Base-by-base conservation (phyloP, 352 stramenopile genomes). In the Globisporangium spinosum region DNA sequence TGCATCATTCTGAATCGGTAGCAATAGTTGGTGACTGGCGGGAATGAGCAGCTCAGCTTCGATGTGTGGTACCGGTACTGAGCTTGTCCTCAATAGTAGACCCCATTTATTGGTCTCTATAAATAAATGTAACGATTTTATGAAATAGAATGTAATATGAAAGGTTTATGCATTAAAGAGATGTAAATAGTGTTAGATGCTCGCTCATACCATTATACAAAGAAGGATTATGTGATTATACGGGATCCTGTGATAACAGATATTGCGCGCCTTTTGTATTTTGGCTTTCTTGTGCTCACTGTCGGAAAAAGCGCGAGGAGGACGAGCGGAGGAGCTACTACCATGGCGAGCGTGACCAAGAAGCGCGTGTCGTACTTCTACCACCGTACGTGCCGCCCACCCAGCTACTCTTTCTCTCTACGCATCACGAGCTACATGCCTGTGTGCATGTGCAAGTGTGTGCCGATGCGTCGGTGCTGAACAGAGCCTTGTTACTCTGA, bases 281-380 rank as follows among this genome's bases (percentile, higher is more conserved):
- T 51, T 51, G 43, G 43, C 43, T 51, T 51, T 51, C 43, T 51
- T 7, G 43, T 51, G 43, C 22, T 51, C 43, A 51, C 43, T 51
- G 43, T 51, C 3, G 43, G 43, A 9, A 23, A 51, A 51, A 51
- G 43, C 43, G 43, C 17, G 43, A 51, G 17, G 43, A 51, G 43
- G 43, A 23, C 43, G 17, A 51, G 43, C 43, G 25, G 51, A 32
- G 51, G 51, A 32, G 51, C 22, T 54, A 54, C 3, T 62, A 59
- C 29, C 22, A 80, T 81, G 75, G 70, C 72, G 40, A 87, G 76
- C 72, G 75, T 73, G 40, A 81, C 74, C 40, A 92, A 92, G 79
- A 84, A 82, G 74, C 86, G 84, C 71, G 85, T 95, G 62, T 93
- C 85, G 38, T 93, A 95, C 76, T 95, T 95, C 75, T 95, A 93